These are phyloP conservation scores for Leccinum variicolor DNA, from an alignment of 768 basidiomycete species.

Conservation along the genomic window DNA sequence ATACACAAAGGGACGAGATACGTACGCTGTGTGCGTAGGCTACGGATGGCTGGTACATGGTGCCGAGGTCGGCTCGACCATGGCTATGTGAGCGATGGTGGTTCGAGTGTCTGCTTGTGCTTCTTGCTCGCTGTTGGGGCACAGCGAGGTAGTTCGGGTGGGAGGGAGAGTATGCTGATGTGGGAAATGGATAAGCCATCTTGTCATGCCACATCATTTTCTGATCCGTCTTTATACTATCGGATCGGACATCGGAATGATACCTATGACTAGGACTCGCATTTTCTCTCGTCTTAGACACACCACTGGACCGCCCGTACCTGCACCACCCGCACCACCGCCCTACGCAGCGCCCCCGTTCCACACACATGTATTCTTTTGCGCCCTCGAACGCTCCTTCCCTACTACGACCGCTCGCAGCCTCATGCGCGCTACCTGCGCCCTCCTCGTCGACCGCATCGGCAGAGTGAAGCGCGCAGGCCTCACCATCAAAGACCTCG, in stretches of 20 bases:
- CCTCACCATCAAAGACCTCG: constrained; percentile 71
- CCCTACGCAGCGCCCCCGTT: constrained; percentile 71
- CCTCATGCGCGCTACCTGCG: constrained; percentile 82
- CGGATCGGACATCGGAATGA: constrained; percentile 18
- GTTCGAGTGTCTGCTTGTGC: constrained; percentile 12
- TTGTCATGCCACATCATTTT: not conserved
- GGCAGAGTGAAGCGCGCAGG: constrained; percentile 70
- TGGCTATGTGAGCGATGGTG: constrained; percentile 13
- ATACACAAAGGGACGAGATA: not conserved
- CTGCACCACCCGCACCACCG: constrained; percentile 8
- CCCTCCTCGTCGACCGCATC: constrained; percentile 72
- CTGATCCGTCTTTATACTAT: not conserved
- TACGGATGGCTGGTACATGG: not conserved
- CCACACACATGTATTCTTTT: constrained; percentile 77
- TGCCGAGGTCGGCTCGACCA: not conserved
- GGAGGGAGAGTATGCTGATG: not conserved
- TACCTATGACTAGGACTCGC: constrained; percentile 3
- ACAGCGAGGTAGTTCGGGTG: constrained; percentile 7
- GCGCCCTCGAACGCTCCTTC: constrained; percentile 68
- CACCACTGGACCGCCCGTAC: constrained; percentile 11
- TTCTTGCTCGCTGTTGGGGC: constrained; percentile 4
- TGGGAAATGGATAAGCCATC: constrained; percentile 26
- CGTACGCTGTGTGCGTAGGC: constrained; percentile 17
- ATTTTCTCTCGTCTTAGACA: constrained; percentile 16
- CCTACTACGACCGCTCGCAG: constrained; percentile 69